These are phyloP conservation scores for Termitomyces bulborhizus DNA, from an alignment of 768 basidiomycete species.

Conservation along the genomic window DNA sequence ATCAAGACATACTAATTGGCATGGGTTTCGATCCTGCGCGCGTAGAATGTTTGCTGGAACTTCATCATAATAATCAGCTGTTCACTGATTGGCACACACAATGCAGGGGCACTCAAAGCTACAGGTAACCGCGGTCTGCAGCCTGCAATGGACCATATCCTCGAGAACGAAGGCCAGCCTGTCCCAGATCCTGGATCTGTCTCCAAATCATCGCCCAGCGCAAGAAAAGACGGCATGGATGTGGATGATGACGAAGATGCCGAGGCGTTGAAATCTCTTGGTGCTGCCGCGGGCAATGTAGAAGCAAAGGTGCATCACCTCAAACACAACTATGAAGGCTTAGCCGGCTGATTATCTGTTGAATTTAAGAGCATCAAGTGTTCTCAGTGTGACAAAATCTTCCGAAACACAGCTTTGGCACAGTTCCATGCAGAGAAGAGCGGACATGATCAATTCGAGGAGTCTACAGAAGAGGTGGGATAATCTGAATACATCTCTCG, in stretches of 20 bases:
- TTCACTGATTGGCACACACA: conserved; percentile 7
- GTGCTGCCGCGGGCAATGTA: conserved; percentile 33
- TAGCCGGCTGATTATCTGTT: not conserved
- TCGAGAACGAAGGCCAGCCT: conserved; percentile 72
- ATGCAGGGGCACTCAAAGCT: conserved; percentile 80
- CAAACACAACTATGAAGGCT: not conserved
- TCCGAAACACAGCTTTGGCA: conserved; percentile 80
- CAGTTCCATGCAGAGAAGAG: conserved; percentile 93
- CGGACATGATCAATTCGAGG: conserved; percentile 94
- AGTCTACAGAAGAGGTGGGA: conserved; percentile 87
- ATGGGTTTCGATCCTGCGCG: conserved; percentile 88
- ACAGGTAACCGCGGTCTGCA: conserved; percentile 83
- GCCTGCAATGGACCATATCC: conserved; percentile 84
- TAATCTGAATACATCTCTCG: not conserved
- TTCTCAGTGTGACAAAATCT: conserved; percentile 77
- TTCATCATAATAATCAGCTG: conserved; percentile 2
- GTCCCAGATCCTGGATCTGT: conserved; percentile 58
- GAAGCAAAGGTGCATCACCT: conserved; percentile 57
- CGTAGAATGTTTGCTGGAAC: conserved; percentile 66
- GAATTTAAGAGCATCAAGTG: conserved; percentile 71
- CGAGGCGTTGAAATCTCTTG: conserved; percentile 50
- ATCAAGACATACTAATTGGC: conserved; percentile 67
- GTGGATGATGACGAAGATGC: conserved; percentile 71
- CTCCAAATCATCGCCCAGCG: conserved; percentile 24
- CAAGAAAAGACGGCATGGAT: conserved; percentile 32